Evolutionary conservation across 345 rosid genomes (phyloP).

Genomic region (Ricinus communis): DNA sequence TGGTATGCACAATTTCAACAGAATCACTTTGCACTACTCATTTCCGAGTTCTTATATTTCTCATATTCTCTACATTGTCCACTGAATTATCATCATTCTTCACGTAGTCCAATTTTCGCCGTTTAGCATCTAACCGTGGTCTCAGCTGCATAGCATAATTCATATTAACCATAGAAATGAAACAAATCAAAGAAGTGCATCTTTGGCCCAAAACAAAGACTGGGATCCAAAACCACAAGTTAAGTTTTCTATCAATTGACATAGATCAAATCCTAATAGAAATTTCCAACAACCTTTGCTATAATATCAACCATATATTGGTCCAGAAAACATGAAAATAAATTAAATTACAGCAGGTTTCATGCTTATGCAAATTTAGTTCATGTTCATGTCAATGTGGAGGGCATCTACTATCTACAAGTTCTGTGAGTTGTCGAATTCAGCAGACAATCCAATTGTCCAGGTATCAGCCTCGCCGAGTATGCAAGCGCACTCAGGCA

Average conservation of each 20-base stretch:
- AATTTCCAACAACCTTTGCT: background rate
- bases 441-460: background rate
- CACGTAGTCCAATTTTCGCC: constrained; percentile 32
- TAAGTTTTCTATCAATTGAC: background rate
- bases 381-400: background rate
- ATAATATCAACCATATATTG: background rate
- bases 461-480: background rate
- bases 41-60: background rate
- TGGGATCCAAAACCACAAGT: background rate
- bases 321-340: background rate
- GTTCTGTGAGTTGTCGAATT: background rate
- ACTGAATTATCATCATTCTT: background rate
- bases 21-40: background rate
- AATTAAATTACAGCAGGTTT: background rate
- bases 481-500: background rate
- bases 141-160: constrained; percentile 45
- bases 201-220: background rate
- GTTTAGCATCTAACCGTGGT: constrained; percentile 43
- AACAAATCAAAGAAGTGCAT: background rate
- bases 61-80: background rate
- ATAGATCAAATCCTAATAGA: background rate
- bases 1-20: background rate
- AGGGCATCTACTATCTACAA: background rate
- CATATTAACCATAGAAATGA: background rate
- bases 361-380: background rate